A percentile compares a stretch with the other conserved stretches of the same genome.
Evolutionary conservation across 2,329 filamentous ascomycete genomes (phyloP).

Genomic region (Raffaelea albimanens): DNA sequence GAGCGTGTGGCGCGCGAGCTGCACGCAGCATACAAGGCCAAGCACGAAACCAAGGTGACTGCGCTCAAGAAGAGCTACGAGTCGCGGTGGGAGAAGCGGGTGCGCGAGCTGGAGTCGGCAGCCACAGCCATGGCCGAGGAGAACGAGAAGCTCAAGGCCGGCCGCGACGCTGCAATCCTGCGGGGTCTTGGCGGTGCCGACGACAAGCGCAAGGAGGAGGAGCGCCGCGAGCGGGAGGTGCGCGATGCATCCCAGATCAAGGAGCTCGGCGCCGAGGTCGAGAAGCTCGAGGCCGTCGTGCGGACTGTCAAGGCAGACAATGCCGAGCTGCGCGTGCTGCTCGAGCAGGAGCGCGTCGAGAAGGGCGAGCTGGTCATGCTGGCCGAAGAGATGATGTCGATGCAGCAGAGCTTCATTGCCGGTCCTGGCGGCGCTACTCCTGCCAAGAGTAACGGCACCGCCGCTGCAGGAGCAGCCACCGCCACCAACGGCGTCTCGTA

Average conservation of each 20-base stretch:
- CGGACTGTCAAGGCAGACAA: constrained; percentile 62
- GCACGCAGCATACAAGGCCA: constrained; percentile 88
- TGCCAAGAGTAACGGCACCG: constrained; percentile 3
- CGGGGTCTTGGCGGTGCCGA: constrained; percentile 36
- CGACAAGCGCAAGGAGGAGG: constrained; percentile 34
- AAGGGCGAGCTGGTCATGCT: constrained; percentile 75
- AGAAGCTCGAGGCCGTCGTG: constrained; percentile 66
- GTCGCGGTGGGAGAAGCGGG: constrained; percentile 78
- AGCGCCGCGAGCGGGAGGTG: constrained; percentile 48
- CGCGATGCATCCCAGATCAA: constrained; percentile 58
- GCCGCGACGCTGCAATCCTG: constrained; percentile 56
- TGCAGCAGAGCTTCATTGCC: constrained; percentile 42
- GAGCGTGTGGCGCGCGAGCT: constrained; percentile 92
- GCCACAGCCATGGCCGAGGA: constrained; percentile 62
- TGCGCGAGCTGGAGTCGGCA: constrained; percentile 65
- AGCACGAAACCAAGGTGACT: constrained; percentile 92
- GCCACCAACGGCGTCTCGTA: not conserved
- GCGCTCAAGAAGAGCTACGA: constrained; percentile 83
- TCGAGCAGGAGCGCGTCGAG: constrained; percentile 69
- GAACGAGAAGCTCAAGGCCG: constrained; percentile 62
- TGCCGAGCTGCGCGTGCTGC: constrained; percentile 49
- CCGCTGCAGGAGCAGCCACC: constrained; percentile 1
- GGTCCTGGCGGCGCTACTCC: not conserved
- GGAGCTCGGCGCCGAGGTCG: constrained; percentile 63
- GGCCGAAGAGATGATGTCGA: constrained; percentile 74